Conservation (phyloP, 2,329 filamentous ascomycete genomes). For the Botryotinia globosa region DNA sequence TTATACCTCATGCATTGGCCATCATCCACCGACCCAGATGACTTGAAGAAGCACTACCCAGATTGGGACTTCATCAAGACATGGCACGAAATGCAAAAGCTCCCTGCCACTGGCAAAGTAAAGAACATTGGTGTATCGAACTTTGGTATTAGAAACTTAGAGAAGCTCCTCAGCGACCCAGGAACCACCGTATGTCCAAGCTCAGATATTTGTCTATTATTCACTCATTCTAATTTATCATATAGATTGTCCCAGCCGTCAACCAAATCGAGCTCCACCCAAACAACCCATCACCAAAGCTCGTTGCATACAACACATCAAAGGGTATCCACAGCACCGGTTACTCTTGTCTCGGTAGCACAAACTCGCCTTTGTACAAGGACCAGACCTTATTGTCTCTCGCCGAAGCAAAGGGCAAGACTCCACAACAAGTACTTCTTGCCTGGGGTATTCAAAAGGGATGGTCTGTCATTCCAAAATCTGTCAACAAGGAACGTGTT, state of each 20-base stretch:
- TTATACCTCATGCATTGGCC: constrained; percentile 74
- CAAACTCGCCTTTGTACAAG: constrained; percentile 67
- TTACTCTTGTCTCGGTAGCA: constrained; percentile 72
- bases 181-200: constrained; percentile 53
- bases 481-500: constrained; percentile 70
- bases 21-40: constrained; percentile 56
- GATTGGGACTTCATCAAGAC: constrained; percentile 85
- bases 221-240: constrained; percentile 1
- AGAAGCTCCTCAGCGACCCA: constrained; percentile 68
- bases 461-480: constrained; percentile 84
- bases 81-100: constrained; percentile 69
- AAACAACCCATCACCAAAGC: constrained; percentile 76
- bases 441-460: constrained; percentile 79
- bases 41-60: constrained; percentile 61
- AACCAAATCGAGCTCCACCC: constrained; percentile 84
- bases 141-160: constrained; percentile 77
- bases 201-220: background rate
- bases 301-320: constrained; percentile 67
- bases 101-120: constrained; percentile 66
- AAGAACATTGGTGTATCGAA: constrained; percentile 84
- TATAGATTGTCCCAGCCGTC: constrained; percentile 59
- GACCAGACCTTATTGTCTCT: constrained; percentile 61
- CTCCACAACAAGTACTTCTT: constrained; percentile 72
- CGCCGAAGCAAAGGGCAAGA: constrained; percentile 64
- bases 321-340: constrained; percentile 75